Evolutionary conservation across 495 filamentous ascomycete species (phyloP), one percentile per base, ranked within the genome.

Genomic region (Hyaloscypha finlandica): DNA sequence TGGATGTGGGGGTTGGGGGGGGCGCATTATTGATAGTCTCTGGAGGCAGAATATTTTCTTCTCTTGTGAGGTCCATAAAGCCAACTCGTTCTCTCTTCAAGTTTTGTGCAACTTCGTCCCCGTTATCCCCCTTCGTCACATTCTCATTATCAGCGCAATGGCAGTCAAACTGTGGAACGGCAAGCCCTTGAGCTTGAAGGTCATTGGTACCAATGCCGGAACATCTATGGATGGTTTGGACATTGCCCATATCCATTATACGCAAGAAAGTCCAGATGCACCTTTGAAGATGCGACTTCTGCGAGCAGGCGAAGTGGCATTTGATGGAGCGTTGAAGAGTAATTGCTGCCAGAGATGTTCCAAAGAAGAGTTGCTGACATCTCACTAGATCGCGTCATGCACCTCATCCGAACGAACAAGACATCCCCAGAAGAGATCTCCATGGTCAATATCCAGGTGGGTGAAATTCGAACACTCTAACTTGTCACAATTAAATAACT

Each of bases 151-250:
- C 42, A 48, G 11, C 42, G 42, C 42, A 48, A 48, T 48, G 42
- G 42, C 42, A 48, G 16, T 48, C 42, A 48, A 48, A 48, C 42
- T 48, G 11, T 68, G 66, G 66, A 64, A 56, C 14, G 66, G 66
- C 42, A 69, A 69, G 67, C 53, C 62, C 19, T 42, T 69, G 62
- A 59, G 52, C 52, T 54, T 70, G 45, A 70, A 67, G 63, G 68
- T 70, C 64, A 60, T 70, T 52, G 68, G 64, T 35, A 65, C 63
- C 64, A 58, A 63, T 62, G 64, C 64, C 30, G 77, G 78, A 16
- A 79, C 78, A 4, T 78, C 77, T 0, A 79, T 81, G 78, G 77
- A 80, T 68, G 78, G 45, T 76, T 81, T 42, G 16, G 78, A 81
- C 58, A 77, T 76, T 58, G 79, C 76, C 9, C 73, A 79, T 8